phyloP scores from a whole-genome alignment of 768 basidiomycete species.

The Kwoniella sp. region DNA sequence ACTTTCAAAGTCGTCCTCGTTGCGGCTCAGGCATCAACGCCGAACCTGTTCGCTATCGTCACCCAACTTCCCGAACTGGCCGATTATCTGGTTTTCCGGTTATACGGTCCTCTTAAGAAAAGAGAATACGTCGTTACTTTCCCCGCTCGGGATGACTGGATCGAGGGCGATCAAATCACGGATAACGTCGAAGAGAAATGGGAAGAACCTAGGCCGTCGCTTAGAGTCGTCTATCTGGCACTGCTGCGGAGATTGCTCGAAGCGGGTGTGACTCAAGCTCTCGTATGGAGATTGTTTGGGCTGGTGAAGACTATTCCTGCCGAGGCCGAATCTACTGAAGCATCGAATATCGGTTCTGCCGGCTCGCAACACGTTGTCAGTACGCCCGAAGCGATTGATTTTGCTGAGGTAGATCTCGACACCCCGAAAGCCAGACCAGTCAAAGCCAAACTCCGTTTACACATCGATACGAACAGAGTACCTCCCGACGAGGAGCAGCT shows the following conservation, averaged over 20 bases:
- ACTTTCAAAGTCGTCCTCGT: slow-evolving; percentile 29
- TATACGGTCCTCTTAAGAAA: slow-evolving; percentile 28
- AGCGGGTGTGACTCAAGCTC: slow-evolving; percentile 41
- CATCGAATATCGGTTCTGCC: background rate
- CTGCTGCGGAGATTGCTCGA: slow-evolving; percentile 44
- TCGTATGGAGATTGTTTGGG: slow-evolving; percentile 46
- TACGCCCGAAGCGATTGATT: slow-evolving; percentile 4
- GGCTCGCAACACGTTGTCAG: background rate
- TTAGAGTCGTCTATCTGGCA: slow-evolving; percentile 37
- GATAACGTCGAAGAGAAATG: slow-evolving; percentile 21
- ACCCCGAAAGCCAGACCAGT: slow-evolving; percentile 1
- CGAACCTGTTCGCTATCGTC: slow-evolving; percentile 31
- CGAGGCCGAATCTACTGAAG: too few species aligned
- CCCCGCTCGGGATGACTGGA: slow-evolving; percentile 38
- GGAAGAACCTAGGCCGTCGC: slow-evolving; percentile 18
- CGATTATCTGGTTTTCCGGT: slow-evolving; percentile 24
- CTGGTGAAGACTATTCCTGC: slow-evolving; percentile 26
- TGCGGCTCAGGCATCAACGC: slow-evolving; percentile 30
- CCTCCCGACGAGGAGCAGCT: slow-evolving; percentile 29
- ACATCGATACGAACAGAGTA: slow-evolving; percentile 9
- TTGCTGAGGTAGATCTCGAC: background rate
- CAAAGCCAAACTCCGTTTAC: background rate
- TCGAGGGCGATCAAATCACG: slow-evolving; percentile 8
- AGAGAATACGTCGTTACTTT: slow-evolving; percentile 44
- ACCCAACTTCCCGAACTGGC: slow-evolving; percentile 33